phyloP scores from a whole-genome alignment of 1,284 basidiomycete genomes.

The Moesziomyces sp. region DNA sequence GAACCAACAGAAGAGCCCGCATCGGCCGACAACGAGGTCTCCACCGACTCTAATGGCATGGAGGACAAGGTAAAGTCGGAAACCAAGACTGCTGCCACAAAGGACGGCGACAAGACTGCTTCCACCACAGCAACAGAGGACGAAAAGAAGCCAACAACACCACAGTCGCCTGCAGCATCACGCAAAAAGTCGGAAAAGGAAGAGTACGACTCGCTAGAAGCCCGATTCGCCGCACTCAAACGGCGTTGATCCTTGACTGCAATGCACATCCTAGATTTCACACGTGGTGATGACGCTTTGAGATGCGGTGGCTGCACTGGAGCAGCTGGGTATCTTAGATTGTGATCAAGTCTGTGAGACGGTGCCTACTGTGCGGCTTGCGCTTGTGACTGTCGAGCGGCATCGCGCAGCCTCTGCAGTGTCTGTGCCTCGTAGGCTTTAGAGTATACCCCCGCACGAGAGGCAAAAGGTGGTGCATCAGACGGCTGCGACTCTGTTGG shows the following conservation, averaged over 20 bases:
- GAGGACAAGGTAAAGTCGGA: conserved; percentile 11
- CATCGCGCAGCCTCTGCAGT: conserved; percentile 25
- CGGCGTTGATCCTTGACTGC: conserved; percentile 7
- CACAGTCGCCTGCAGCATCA: conserved; percentile 13
- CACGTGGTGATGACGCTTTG: not conserved
- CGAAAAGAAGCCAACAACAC: conserved; percentile 5
- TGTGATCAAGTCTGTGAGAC: not conserved
- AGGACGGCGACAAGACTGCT: not conserved
- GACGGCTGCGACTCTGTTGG: not conserved
- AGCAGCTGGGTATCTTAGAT: not conserved
- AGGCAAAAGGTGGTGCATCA: not conserved
- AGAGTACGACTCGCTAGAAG: conserved; percentile 44
- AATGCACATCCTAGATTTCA: not conserved
- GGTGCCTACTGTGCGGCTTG: conserved; percentile 17
- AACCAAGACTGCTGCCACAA: not conserved
- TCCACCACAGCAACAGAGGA: conserved; percentile 9
- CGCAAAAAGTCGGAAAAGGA: conserved; percentile 32
- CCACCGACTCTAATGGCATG: not conserved
- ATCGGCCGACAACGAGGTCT: conserved; percentile 4
- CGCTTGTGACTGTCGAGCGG: conserved; percentile 16
- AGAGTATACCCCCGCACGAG: conserved; percentile 16
- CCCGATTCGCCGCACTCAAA: conserved; percentile 52
- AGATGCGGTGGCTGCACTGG: not conserved
- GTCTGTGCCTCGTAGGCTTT: conserved; percentile 30
- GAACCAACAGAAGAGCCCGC: conserved; percentile 3